phyloP scores from a whole-genome alignment of 1,139 yeast genomes.

The Diutina sp. region DNA sequence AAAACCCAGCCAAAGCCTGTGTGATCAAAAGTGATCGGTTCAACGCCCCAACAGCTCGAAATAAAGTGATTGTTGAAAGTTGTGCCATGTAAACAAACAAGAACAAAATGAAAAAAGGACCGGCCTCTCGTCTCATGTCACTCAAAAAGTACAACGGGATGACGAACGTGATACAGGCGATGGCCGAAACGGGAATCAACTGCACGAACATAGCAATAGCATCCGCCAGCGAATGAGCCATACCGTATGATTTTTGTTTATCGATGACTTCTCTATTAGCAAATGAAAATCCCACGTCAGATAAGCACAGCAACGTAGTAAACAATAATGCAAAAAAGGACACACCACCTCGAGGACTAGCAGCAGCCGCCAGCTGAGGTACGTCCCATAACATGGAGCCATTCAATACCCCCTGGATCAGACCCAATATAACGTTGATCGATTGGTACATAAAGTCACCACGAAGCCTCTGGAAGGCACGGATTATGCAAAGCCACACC shows the following conservation, averaged over 20 bases:
- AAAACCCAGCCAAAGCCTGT: constrained; percentile 37
- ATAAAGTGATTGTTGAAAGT: constrained; percentile 25
- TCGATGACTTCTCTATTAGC: constrained; percentile 37
- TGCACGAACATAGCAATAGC: constrained; percentile 34
- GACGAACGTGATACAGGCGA: constrained; percentile 29
- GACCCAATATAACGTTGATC: background rate
- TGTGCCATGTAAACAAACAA: constrained; percentile 25
- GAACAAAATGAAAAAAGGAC: constrained; percentile 38
- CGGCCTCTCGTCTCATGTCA: constrained; percentile 35
- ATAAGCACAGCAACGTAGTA: constrained; percentile 41
- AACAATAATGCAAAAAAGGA: constrained; percentile 40
- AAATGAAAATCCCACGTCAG: constrained; percentile 38
- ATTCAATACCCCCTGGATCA: background rate
- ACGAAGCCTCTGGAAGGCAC: background rate
- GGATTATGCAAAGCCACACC: background rate
- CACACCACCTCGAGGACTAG: constrained; percentile 36
- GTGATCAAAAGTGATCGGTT: constrained; percentile 36
- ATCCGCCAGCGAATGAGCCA: constrained; percentile 51
- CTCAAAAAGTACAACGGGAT: constrained; percentile 40
- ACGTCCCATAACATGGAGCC: background rate
- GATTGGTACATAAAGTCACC: background rate
- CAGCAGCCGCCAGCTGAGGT: background rate
- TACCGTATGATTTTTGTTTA: constrained; percentile 43
- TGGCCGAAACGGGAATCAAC: constrained; percentile 34
- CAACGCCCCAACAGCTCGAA: constrained; percentile 37